These are phyloP conservation scores for Colletotrichum trifolii DNA, from an alignment of 2,329 filamentous ascomycete genomes.

Conservation along the genomic window DNA sequence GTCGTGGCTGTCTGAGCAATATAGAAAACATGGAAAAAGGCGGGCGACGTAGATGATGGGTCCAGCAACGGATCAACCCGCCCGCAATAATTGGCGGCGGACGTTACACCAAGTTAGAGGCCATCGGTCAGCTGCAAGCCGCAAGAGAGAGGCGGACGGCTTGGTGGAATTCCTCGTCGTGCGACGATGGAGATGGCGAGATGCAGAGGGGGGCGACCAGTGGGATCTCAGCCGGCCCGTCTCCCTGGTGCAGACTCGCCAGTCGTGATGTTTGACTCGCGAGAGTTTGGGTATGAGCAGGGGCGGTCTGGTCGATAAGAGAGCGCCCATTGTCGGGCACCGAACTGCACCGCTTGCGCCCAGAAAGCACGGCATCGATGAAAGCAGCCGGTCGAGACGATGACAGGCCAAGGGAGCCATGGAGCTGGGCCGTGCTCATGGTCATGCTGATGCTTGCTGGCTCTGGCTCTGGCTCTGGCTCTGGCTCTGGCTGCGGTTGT, in stretches of 20 bases:
- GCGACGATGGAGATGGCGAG: conserved; percentile 31
- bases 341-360: neutral
- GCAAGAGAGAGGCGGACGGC: conserved; percentile 21
- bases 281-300: conserved; percentile 1
- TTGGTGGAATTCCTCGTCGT: conserved; percentile 29
- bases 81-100: conserved; percentile 14
- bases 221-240: conserved; percentile 26
- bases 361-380: conserved; percentile 9
- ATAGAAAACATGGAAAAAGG: conserved; percentile 21
- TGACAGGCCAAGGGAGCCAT: conserved; percentile 13
- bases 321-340: neutral
- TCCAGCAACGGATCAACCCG: conserved; percentile 11
- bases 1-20: conserved; percentile 17
- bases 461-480: too few species aligned
- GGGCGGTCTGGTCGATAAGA: neutral
- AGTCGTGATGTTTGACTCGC: conserved; percentile 9
- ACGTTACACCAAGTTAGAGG: conserved; percentile 8
- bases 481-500: too few species aligned
- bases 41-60: conserved; percentile 9
- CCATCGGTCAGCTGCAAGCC: conserved; percentile 24
- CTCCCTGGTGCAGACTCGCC: conserved; percentile 21
- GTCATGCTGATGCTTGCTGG: neutral
- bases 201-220: conserved; percentile 23
- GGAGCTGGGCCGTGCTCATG: conserved; percentile 1
- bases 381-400: neutral